phyloP scores from a whole-genome alignment of 768 basidiomycete genomes.

The Lactarius quietus region DNA sequence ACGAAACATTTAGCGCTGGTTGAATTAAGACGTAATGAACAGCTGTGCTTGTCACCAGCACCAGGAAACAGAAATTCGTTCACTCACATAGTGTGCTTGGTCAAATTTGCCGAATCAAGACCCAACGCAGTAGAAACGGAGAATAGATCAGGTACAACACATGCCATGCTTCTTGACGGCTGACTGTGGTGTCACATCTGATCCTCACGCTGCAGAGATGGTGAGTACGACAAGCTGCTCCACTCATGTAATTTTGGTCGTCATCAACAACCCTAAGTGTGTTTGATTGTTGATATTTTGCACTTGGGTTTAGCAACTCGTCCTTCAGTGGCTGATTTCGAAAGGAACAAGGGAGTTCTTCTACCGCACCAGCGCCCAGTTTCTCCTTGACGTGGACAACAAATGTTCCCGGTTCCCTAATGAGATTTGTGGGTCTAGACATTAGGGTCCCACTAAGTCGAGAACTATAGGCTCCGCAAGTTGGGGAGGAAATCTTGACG shows the following conservation, averaged over 20 bases:
- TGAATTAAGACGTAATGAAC: background rate
- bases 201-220: background rate
- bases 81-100: background rate
- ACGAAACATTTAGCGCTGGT: background rate
- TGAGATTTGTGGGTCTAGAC: background rate
- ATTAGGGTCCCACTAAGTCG: background rate
- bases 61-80: background rate
- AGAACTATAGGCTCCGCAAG: background rate
- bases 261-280: background rate
- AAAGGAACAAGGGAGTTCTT: background rate
- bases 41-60: background rate
- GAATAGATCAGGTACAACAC: background rate
- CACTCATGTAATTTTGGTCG: background rate
- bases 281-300: background rate
- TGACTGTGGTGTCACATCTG: background rate
- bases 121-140: background rate
- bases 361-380: background rate
- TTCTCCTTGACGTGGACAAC: background rate
- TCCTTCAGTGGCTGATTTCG: background rate
- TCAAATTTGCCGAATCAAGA: background rate
- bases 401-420: background rate
- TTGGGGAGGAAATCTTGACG: background rate
- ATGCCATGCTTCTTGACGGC: background rate
- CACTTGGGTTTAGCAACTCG: background rate
- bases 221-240: background rate